Evolutionary conservation across 2,329 filamentous ascomycete genomes (phyloP).

Genomic region (Stachybotrys elegans): DNA sequence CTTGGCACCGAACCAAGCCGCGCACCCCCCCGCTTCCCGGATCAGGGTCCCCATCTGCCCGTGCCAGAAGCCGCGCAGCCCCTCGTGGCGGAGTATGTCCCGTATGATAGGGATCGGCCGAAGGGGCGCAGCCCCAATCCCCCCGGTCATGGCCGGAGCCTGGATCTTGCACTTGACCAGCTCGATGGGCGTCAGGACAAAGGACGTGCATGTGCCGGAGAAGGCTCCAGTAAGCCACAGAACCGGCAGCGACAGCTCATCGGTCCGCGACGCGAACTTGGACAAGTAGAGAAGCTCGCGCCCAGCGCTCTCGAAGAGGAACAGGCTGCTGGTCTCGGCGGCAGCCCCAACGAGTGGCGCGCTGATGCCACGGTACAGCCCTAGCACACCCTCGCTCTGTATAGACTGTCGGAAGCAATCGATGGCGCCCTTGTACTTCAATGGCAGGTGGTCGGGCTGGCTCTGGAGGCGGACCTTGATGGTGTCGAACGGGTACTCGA

Average conservation of each 20-base stretch:
- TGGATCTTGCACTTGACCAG: conserved; percentile 99
- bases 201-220: conserved; percentile 81
- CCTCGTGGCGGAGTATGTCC: conserved; percentile 77
- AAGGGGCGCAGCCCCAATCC: conserved; percentile 41
- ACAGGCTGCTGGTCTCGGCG: conserved; percentile 85
- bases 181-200: conserved; percentile 91
- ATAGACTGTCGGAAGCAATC: conserved; percentile 92
- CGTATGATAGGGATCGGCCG: conserved; percentile 67
- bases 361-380: conserved; percentile 87
- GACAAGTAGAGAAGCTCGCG: conserved; percentile 57
- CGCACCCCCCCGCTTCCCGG: conserved; percentile 86
- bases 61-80: conserved; percentile 85
- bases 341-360: conserved; percentile 88
- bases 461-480: conserved; percentile 96
- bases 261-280: conserved; percentile 43
- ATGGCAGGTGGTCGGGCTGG: conserved; percentile 79
- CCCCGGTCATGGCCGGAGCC: conserved; percentile 51
- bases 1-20: conserved; percentile 92
- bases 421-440: conserved; percentile 78
- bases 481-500: conserved; percentile 98
- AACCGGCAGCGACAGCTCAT: conserved; percentile 66
- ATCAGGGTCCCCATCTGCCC: conserved; percentile 92
- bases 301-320: conserved; percentile 81
- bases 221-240: conserved; percentile 79
- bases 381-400: conserved; percentile 68